Conservation (phyloP, 495 filamentous ascomycete genomes). For the Trichoderma reesei region DNA sequence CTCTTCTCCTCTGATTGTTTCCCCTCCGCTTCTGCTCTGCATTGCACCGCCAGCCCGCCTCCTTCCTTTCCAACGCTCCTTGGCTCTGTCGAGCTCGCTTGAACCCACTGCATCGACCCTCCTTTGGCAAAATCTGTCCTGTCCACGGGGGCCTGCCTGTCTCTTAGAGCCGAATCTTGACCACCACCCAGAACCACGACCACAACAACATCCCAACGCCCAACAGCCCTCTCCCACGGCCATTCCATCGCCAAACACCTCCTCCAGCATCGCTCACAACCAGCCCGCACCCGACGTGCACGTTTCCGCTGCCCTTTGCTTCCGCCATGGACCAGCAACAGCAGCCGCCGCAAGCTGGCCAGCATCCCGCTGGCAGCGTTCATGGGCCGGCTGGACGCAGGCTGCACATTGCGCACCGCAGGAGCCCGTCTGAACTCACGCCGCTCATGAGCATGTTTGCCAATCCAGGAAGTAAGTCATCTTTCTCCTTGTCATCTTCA, state of each 20-base stretch:
- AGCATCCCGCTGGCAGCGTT: constrained; percentile 50
- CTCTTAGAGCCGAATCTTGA: constrained; percentile 7
- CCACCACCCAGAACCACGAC: not conserved
- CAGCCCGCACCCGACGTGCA: constrained; percentile 43
- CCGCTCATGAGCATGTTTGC: constrained; percentile 92
- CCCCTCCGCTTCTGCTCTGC: constrained; percentile 18
- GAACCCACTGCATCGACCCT: constrained; percentile 4
- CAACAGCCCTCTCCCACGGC: constrained; percentile 14
- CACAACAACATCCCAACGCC: constrained; percentile 9
- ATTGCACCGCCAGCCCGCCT: constrained; percentile 11
- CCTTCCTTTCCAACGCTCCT: constrained; percentile 30
- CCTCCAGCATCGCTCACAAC: constrained; percentile 13
- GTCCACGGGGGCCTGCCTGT: constrained; percentile 3
- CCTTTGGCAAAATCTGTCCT: constrained; percentile 9
- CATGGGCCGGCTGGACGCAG: constrained; percentile 79
- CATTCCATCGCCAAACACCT: constrained; percentile 5
- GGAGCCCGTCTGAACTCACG: constrained; percentile 95
- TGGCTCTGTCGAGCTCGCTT: constrained; percentile 9
- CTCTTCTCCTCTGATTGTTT: constrained; percentile 42
- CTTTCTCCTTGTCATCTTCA: not conserved
- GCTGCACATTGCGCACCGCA: constrained; percentile 93
- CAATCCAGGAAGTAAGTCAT: constrained; percentile 44
- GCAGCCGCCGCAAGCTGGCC: constrained; percentile 57
- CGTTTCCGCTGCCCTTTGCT: constrained; percentile 11
- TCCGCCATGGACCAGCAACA: constrained; percentile 16